These are phyloP conservation scores for Xerocomellus dryophilus DNA, from an alignment of 768 basidiomycete species.

Conservation along the genomic window DNA sequence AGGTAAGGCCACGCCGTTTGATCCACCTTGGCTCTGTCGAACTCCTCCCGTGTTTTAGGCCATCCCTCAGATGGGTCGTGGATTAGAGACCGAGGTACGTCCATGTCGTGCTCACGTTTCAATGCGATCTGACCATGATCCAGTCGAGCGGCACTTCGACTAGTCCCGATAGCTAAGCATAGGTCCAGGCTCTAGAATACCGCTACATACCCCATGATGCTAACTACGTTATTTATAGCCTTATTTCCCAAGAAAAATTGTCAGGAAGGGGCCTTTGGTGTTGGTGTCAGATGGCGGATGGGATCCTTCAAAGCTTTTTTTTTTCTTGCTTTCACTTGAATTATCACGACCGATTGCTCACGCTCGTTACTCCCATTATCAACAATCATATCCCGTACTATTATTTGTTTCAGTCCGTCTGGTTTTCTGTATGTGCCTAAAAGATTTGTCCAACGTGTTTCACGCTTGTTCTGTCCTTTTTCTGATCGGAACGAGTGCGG, in stretches of 20 bases:
- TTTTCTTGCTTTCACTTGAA: background rate
- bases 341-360: background rate
- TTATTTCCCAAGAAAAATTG: background rate
- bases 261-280: too few relatives aligned
- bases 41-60: background rate
- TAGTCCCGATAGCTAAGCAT: background rate
- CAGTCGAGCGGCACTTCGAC: too few relatives aligned
- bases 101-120: too few relatives aligned
- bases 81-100: too few relatives aligned
- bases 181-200: background rate
- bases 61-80: background rate
- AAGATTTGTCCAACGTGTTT: too few relatives aligned
- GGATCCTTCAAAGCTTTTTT: background rate
- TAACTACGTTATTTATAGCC: background rate
- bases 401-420: background rate
- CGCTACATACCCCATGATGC: fast-evolving
- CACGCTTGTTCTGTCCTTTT: too few relatives aligned
- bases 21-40: too few relatives aligned
- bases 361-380: conserved; percentile 2
- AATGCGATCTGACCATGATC: too few relatives aligned
- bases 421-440: background rate
- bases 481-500: too few relatives aligned
- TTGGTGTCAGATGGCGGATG: background rate
- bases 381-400: background rate
- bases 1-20: background rate